phyloP scores from a whole-genome alignment of 2,329 filamentous ascomycete genomes.

The Penicillium frequentans region DNA sequence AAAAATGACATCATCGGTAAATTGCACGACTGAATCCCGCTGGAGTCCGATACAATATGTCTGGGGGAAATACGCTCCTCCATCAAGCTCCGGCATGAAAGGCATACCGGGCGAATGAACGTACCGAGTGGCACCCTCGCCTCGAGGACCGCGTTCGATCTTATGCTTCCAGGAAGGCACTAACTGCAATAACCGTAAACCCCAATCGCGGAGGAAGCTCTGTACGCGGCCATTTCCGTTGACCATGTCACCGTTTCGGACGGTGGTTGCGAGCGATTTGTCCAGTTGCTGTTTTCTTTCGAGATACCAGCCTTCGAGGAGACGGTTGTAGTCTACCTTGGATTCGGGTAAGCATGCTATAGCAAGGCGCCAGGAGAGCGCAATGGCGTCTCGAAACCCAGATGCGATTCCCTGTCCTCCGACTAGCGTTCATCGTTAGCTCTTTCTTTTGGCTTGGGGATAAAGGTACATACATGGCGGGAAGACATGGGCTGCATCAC shows the following conservation, averaged over 20 bases:
- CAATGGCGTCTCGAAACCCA: conserved; percentile 41
- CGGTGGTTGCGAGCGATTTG: conserved; percentile 33
- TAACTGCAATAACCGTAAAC: conserved; percentile 33
- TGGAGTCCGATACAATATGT: conserved; percentile 28
- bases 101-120: conserved; percentile 28
- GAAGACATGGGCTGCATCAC: conserved; percentile 55
- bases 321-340: conserved; percentile 16
- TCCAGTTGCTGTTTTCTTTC: conserved; percentile 42
- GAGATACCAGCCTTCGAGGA: conserved; percentile 34
- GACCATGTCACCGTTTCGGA: conserved; percentile 35
- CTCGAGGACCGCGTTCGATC: conserved; percentile 30
- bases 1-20: conserved; percentile 39
- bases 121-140: conserved; percentile 31
- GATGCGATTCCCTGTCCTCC: conserved; percentile 45
- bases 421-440: conserved; percentile 20
- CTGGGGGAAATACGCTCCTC: conserved; percentile 35
- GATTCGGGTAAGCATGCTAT: conserved; percentile 23
- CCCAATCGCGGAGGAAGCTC: conserved; percentile 35
- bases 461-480: conserved; percentile 43
- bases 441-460: neutral
- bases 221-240: conserved; percentile 29
- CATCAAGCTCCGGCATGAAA: conserved; percentile 31
- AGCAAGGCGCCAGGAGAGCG: conserved; percentile 40
- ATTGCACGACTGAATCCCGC: conserved; percentile 13
- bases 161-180: conserved; percentile 30